A percentile compares a stretch with the other conserved stretches of the same genome.
Conservation (phyloP, 1,284 basidiomycete genomes). For the Microbotryum scabiosae region DNA sequence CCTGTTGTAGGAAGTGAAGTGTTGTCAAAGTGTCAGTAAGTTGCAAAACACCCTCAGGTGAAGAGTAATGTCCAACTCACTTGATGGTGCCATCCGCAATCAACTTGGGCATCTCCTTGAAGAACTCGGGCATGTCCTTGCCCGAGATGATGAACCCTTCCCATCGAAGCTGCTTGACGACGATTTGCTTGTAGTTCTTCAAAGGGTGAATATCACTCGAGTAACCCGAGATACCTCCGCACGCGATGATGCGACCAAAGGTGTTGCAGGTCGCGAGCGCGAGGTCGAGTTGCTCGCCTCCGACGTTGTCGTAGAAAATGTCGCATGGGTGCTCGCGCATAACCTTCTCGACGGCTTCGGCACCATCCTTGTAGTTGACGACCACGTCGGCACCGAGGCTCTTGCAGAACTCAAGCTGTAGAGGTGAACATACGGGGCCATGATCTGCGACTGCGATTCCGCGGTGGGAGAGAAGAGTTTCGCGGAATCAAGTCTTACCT, state of each 20-base stretch:
- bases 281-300: conserved; percentile 55
- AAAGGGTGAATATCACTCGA: conserved; percentile 17
- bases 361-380: conserved; percentile 60
- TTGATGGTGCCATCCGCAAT: conserved; percentile 61
- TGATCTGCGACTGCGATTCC: conserved; percentile 49
- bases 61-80: conserved; percentile 30
- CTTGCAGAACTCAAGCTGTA: conserved; percentile 56
- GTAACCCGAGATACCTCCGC: conserved; percentile 54
- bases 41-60: no score
- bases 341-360: conserved; percentile 37
- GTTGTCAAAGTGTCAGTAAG: not conserved
- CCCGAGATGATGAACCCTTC: conserved; percentile 62
- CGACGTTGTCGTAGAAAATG: conserved; percentile 78
- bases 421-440: no score
- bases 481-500: no score
- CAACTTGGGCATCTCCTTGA: conserved; percentile 47
- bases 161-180: conserved; percentile 54
- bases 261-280: conserved; percentile 50
- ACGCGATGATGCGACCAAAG: conserved; percentile 61
- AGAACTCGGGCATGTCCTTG: conserved; percentile 32
- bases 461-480: no score
- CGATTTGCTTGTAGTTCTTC: conserved; percentile 48
- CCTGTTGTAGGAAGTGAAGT: not conserved
- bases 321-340: conserved; percentile 57
- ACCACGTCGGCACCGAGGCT: conserved; percentile 71